Percentiles rank a stretch among this genome's conserved stretches.
Conservation (phyloP, 2,329 filamentous ascomycete species). For the Fusarium subglutinans region DNA sequence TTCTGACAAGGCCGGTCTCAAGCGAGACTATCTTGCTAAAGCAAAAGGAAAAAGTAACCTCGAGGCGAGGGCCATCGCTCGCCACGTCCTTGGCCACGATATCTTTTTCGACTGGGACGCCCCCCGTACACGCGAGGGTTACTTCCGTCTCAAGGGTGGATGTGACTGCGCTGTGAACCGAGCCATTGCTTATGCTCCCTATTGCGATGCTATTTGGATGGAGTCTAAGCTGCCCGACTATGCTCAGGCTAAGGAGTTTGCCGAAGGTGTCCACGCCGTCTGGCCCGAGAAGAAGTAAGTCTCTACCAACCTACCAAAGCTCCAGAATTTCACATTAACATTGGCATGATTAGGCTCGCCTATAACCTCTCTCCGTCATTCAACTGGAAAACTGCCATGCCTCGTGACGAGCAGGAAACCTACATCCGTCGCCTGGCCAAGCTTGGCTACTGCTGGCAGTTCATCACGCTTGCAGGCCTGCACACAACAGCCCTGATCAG, state of each 20-base stretch:
- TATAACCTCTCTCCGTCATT: constrained; percentile 99
- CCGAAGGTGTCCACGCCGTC: constrained; percentile 89
- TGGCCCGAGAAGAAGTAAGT: constrained; percentile 96
- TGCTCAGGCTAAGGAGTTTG: constrained; percentile 91
- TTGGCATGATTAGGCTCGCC: constrained; percentile 70
- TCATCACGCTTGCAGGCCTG: constrained; percentile 97
- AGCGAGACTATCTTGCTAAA: constrained; percentile 71
- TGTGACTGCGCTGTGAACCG: constrained; percentile 92
- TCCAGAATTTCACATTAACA: constrained; percentile 27
- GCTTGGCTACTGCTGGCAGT: constrained; percentile 99
- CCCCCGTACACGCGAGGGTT: constrained; percentile 93
- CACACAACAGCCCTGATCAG: constrained; percentile 95
- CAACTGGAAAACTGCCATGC: constrained; percentile 99
- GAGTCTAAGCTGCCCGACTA: constrained; percentile 96
- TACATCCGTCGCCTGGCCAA: constrained; percentile 90
- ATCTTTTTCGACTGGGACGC: constrained; percentile 95
- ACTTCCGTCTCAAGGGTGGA: constrained; percentile 91
- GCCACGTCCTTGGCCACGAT: constrained; percentile 78
- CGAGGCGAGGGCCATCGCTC: constrained; percentile 84
- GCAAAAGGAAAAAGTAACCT: constrained; percentile 85
- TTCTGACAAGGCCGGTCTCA: constrained; percentile 74
- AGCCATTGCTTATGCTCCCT: constrained; percentile 90
- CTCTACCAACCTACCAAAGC: background rate
- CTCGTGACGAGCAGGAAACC: constrained; percentile 90
- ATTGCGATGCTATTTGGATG: constrained; percentile 99